phyloP scores from a whole-genome alignment of 805 yeast species.

The Metschnikowia reukaufii region DNA sequence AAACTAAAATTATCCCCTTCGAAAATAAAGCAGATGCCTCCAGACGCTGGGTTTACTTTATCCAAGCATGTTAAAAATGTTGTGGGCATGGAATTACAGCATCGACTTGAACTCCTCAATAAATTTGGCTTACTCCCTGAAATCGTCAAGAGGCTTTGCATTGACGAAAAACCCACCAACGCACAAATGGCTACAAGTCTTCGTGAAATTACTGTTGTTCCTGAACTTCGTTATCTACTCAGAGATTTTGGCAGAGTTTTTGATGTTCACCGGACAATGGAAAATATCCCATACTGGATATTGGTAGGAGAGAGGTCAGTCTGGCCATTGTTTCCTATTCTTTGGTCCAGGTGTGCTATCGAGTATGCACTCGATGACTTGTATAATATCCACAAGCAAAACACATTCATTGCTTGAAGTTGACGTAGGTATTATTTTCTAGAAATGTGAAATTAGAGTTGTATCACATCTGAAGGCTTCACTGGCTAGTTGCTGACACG shows the following conservation, averaged over 20 bases:
- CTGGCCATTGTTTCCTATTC: constrained; percentile 85
- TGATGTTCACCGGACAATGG: constrained; percentile 67
- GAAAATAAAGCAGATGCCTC: constrained; percentile 28
- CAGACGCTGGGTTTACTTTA: constrained; percentile 34
- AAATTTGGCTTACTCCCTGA: constrained; percentile 73
- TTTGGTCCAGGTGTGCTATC: constrained; percentile 85
- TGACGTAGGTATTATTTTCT: too few species aligned
- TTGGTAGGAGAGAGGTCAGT: constrained; percentile 87
- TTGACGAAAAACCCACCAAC: constrained; percentile 76
- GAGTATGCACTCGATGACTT: constrained; percentile 85
- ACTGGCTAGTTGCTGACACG: too few species aligned
- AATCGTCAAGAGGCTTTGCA: constrained; percentile 68
- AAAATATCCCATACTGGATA: constrained; percentile 86
- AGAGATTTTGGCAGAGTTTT: constrained; percentile 72
- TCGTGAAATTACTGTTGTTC: constrained; percentile 87
- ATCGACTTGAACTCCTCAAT: constrained; percentile 77
- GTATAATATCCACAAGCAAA: constrained; percentile 46
- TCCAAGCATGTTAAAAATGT: constrained; percentile 49
- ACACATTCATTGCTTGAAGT: constrained; percentile 8
- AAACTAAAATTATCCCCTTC: constrained; percentile 13
- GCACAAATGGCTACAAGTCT: constrained; percentile 62
- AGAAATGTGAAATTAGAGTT: too few species aligned
- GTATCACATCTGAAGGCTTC: too few species aligned
- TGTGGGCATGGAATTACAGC: constrained; percentile 75
- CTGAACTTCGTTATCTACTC: constrained; percentile 71